Evolutionary conservation across 2,329 filamentous ascomycete genomes (phyloP).

Genomic region (Alternaria brassicicola): DNA sequence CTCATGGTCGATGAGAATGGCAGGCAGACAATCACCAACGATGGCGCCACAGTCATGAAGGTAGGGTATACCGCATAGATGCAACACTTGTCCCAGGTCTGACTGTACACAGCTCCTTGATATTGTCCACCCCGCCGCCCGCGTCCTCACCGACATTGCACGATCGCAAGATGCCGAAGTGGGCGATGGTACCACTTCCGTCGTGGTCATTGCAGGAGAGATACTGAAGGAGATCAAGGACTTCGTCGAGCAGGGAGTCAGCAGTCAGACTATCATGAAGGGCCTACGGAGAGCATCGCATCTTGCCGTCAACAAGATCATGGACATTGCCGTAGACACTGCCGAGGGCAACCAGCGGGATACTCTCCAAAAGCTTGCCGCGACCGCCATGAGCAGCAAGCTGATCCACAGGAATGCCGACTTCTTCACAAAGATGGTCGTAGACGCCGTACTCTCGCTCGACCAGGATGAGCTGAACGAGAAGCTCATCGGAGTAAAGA

Average conservation of each 20-base stretch:
- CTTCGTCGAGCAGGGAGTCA: conserved; percentile 94
- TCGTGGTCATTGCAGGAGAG: conserved; percentile 96
- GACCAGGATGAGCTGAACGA: conserved; percentile 98
- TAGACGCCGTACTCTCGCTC: conserved; percentile 91
- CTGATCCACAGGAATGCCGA: conserved; percentile 95
- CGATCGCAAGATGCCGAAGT: conserved; percentile 99
- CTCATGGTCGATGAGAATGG: conserved; percentile 96
- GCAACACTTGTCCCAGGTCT: not conserved
- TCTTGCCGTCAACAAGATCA: conserved; percentile 98
- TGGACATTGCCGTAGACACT: conserved; percentile 91
- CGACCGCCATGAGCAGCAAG: conserved; percentile 99
- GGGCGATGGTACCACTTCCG: conserved; percentile 95
- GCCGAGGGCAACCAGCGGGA: conserved; percentile 83
- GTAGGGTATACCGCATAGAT: conserved; percentile 51
- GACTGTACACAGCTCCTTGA: conserved; percentile 76
- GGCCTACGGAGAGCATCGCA: conserved; percentile 83
- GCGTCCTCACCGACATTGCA: conserved; percentile 97
- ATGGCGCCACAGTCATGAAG: conserved; percentile 99
- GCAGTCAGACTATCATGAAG: conserved; percentile 97
- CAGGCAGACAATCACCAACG: conserved; percentile 96
- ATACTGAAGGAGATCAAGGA: conserved; percentile 97
- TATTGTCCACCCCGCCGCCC: conserved; percentile 95
- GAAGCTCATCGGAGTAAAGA: conserved; percentile 97
- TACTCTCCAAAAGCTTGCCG: conserved; percentile 86
- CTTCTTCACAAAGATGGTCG: conserved; percentile 98